Evolutionary conservation across 371 early-diverging fungal genomes (phyloP).

Genomic region (Rhizomucor miehei): DNA sequence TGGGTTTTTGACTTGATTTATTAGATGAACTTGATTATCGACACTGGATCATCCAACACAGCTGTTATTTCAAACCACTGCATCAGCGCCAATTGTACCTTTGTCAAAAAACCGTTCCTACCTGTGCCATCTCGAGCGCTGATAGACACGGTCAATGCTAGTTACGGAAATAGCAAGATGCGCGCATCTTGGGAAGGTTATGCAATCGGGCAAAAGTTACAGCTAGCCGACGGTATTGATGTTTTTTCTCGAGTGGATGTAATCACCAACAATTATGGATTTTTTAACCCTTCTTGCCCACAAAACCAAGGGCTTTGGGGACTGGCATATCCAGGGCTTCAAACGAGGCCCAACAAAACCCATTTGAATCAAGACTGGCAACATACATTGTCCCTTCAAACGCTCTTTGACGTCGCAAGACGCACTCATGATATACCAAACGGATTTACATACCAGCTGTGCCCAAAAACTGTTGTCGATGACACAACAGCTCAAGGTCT

Average conservation of each 20-base stretch:
- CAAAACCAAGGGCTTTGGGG: constrained; percentile 20
- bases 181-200: constrained; percentile 15
- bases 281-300: constrained; percentile 12
- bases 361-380: constrained; percentile 5
- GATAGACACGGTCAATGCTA: constrained; percentile 8
- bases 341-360: constrained; percentile 9
- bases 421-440: constrained; percentile 6
- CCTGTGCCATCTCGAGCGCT: constrained; percentile 2
- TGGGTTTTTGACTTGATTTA: too few species aligned
- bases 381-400: not conserved
- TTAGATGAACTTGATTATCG: constrained; percentile 15
- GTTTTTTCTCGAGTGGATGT: constrained; percentile 14
- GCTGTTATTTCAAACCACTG: constrained; percentile 18
- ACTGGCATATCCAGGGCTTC: constrained; percentile 13
- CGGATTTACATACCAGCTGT: constrained; percentile 13
- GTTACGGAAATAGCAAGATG: constrained; percentile 15
- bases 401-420: constrained; percentile 11
- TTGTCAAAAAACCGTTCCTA: constrained; percentile 8
- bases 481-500: constrained; percentile 2
- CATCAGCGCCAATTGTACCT: constrained; percentile 3
- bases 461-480: constrained; percentile 6
- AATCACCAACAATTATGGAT: constrained; percentile 3
- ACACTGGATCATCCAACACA: constrained; percentile 18
- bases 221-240: not conserved
- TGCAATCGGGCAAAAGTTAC: constrained; percentile 9